Evolutionary conservation across 2,329 filamentous ascomycete species (phyloP).

Genomic region (Purpureocillium takamizusanense): DNA sequence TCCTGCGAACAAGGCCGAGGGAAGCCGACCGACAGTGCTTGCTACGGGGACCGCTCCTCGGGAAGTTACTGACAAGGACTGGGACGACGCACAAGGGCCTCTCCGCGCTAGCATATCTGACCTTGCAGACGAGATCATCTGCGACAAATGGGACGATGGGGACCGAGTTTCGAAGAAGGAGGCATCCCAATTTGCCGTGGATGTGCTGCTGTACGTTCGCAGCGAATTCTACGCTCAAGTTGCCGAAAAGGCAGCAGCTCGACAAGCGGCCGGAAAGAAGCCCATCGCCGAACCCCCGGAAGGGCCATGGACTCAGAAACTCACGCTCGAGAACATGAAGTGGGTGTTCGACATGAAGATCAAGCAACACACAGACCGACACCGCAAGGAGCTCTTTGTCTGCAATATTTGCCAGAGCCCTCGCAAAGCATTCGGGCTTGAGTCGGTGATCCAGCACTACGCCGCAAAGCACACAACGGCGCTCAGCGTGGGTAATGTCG

Average conservation of each 20-base stretch:
- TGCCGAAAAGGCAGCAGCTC: conserved; percentile 40
- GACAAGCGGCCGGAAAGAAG: conserved; percentile 34
- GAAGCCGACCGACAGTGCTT: not conserved
- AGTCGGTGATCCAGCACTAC: conserved; percentile 74
- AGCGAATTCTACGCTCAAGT: conserved; percentile 56
- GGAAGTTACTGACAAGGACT: conserved; percentile 56
- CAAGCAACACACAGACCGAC: conserved; percentile 56
- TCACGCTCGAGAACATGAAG: conserved; percentile 79
- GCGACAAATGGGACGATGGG: conserved; percentile 55
- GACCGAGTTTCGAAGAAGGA: conserved; percentile 54
- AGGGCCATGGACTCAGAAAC: conserved; percentile 47
- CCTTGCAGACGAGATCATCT: conserved; percentile 64
- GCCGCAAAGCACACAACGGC: conserved; percentile 69
- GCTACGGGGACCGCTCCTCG: too few relatives aligned
- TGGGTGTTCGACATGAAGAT: conserved; percentile 75
- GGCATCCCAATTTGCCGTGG: conserved; percentile 60
- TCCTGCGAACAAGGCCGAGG: not conserved
- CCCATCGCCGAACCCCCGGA: conserved; percentile 38
- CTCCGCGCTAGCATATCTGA: conserved; percentile 54
- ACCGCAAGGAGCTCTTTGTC: conserved; percentile 64
- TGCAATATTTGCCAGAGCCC: conserved; percentile 61
- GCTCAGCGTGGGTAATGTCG: conserved; percentile 61
- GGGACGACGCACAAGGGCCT: conserved; percentile 62
- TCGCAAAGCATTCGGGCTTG: conserved; percentile 63
- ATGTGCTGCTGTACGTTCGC: conserved; percentile 60